These are phyloP conservation scores for Alectoria sarmentosa DNA, from an alignment of 495 filamentous ascomycete species.

Conservation along the genomic window DNA sequence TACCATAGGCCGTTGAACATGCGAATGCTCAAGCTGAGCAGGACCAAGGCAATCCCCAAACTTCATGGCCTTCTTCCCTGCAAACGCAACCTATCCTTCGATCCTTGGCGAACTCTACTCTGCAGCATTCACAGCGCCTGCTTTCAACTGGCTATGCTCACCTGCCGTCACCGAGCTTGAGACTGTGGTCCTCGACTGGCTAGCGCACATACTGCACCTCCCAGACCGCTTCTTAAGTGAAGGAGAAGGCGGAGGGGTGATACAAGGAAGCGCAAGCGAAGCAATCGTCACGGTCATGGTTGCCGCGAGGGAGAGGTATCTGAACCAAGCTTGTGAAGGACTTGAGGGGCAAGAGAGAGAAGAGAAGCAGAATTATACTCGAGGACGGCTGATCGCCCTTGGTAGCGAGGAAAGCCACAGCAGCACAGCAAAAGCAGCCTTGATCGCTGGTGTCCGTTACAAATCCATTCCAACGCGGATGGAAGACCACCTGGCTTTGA, in stretches of 20 bases:
- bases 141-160: constrained; percentile 96
- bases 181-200: constrained; percentile 90
- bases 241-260: constrained; percentile 79
- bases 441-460: constrained; percentile 77
- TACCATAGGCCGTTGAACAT: not conserved
- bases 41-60: constrained; percentile 67
- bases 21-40: constrained; percentile 1
- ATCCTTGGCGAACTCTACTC: constrained; percentile 94
- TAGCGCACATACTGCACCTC: constrained; percentile 65
- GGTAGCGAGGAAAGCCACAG: constrained; percentile 75
- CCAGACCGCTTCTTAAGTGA: constrained; percentile 72
- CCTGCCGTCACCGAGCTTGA: constrained; percentile 95
- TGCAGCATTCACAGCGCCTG: constrained; percentile 77
- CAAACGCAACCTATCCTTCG: constrained; percentile 71
- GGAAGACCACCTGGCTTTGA: constrained; percentile 64
- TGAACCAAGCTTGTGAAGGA: constrained; percentile 34
- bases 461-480: constrained; percentile 54
- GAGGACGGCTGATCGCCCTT: constrained; percentile 71
- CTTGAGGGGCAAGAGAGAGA: constrained; percentile 52
- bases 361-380: constrained; percentile 55
- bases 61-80: constrained; percentile 96
- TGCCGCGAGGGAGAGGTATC: constrained; percentile 78
- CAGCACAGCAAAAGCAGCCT: constrained; percentile 77
- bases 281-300: constrained; percentile 82
- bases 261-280: constrained; percentile 90